These are phyloP conservation scores for Golubevia pallescens DNA, from an alignment of 1,284 basidiomycete species.

Conservation along the genomic window DNA sequence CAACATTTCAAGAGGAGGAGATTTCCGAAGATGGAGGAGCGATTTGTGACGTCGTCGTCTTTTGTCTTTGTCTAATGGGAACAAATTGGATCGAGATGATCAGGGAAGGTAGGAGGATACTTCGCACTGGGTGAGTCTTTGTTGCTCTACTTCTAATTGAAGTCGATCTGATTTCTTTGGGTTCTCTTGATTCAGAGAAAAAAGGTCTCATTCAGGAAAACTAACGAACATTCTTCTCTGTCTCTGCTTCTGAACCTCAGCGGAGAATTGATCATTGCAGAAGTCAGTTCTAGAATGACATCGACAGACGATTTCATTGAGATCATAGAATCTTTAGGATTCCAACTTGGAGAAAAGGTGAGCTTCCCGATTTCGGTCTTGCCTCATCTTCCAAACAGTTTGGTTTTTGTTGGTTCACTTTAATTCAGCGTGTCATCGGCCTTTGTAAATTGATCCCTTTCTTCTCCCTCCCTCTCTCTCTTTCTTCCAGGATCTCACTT, in stretches of 20 bases:
- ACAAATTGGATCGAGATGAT: slow-evolving; percentile 93
- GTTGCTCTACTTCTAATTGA: neutral
- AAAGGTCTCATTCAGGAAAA: neutral
- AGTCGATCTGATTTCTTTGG: neutral
- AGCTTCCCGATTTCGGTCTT: slow-evolving; percentile 21
- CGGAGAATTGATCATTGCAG: slow-evolving; percentile 87
- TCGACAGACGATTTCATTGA: slow-evolving; percentile 77
- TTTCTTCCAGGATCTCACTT: slow-evolving; percentile 23
- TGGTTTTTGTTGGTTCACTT: neutral
- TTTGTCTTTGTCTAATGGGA: slow-evolving; percentile 94
- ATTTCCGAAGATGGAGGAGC: slow-evolving; percentile 63
- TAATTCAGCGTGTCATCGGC: slow-evolving; percentile 6
- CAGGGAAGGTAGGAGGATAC: slow-evolving; percentile 84
- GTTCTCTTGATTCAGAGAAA: neutral
- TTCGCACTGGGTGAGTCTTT: slow-evolving; percentile 76
- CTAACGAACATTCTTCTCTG: slow-evolving; percentile 2
- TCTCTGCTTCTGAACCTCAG: slow-evolving; percentile 66
- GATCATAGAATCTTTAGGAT: slow-evolving; percentile 78
- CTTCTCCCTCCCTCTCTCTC: slow-evolving; percentile 10
- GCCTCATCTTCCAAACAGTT: slow-evolving; percentile 1
- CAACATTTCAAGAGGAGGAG: neutral
- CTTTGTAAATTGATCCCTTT: slow-evolving; percentile 4
- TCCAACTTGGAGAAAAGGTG: slow-evolving; percentile 78
- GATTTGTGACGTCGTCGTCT: slow-evolving; percentile 87
- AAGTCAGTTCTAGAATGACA: slow-evolving; percentile 88